A percentile compares a stretch with the other conserved stretches of the same genome.
phyloP scores from a whole-genome alignment of 257 asterid species.

The Solanum commersonii region DNA sequence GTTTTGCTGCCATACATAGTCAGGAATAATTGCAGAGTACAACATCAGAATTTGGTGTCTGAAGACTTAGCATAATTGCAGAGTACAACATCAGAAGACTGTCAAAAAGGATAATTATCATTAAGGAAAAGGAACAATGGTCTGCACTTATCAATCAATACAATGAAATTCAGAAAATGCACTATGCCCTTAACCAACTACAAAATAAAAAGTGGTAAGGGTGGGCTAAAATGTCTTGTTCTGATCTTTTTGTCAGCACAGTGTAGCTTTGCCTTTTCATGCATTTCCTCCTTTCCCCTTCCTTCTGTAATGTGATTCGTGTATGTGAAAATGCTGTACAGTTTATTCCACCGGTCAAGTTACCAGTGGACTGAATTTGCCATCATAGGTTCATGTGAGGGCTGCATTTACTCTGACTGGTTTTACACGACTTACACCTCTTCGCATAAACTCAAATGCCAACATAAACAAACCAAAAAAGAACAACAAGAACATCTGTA shows the following conservation, averaged over 20 bases:
- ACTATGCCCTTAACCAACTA: background rate
- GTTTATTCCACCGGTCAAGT: background rate
- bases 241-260: background rate
- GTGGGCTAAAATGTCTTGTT: background rate
- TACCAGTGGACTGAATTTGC: conserved; percentile 32
- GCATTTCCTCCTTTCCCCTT: background rate
- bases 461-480: conserved; percentile 46
- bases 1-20: background rate
- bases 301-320: background rate
- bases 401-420: conserved; percentile 59
- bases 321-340: background rate
- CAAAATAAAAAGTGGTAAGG: background rate
- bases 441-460: conserved; percentile 39
- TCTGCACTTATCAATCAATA: background rate
- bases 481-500: conserved; percentile 35
- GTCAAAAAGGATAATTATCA: background rate
- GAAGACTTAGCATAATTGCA: background rate
- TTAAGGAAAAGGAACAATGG: background rate
- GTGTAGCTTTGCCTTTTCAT: background rate
- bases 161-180: background rate
- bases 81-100: background rate
- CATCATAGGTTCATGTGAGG: conserved; percentile 34
- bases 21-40: background rate
- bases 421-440: conserved; percentile 46
- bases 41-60: background rate